Conservation (phyloP, 352 stramenopile species). For the Globisporangium canariense region DNA sequence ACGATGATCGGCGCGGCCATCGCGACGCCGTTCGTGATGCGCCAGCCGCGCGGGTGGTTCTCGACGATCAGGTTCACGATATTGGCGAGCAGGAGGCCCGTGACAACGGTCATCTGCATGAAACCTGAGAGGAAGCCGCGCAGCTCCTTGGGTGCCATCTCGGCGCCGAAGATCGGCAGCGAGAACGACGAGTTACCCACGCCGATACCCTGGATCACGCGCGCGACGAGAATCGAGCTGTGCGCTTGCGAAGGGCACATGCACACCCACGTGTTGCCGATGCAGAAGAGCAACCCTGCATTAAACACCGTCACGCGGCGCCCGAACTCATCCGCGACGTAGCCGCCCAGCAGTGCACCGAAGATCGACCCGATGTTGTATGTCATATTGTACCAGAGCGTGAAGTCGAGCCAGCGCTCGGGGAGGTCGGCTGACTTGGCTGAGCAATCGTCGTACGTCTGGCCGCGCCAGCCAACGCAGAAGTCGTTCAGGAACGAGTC, state of each 20-base stretch:
- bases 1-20: slow-evolving; percentile 33
- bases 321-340: slow-evolving; percentile 30
- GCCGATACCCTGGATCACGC: slow-evolving; percentile 20
- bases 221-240: slow-evolving; percentile 17
- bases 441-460: slow-evolving; percentile 26
- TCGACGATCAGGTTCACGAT: slow-evolving; percentile 28
- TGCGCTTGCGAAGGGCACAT: slow-evolving; percentile 23
- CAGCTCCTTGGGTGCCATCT: slow-evolving; percentile 35
- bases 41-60: slow-evolving; percentile 30
- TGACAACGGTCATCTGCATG: slow-evolving; percentile 35
- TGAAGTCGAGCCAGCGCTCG: slow-evolving; percentile 25
- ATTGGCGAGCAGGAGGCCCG: slow-evolving; percentile 29
- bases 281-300: slow-evolving; percentile 33
- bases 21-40: slow-evolving; percentile 33
- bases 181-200: slow-evolving; percentile 31
- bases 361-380: slow-evolving; percentile 38
- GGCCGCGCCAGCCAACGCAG: slow-evolving; percentile 22
- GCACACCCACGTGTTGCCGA: slow-evolving; percentile 29
- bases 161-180: slow-evolving; percentile 26
- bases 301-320: slow-evolving; percentile 33
- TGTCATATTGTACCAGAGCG: slow-evolving; percentile 35
- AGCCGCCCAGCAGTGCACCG: slow-evolving; percentile 31
- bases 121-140: slow-evolving; percentile 34
- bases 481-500: slow-evolving; percentile 26
- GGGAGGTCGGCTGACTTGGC: slow-evolving; percentile 16